These are phyloP conservation scores for Talaromyces sp. DNA, from an alignment of 2,329 filamentous ascomycete genomes.

Conservation along the genomic window DNA sequence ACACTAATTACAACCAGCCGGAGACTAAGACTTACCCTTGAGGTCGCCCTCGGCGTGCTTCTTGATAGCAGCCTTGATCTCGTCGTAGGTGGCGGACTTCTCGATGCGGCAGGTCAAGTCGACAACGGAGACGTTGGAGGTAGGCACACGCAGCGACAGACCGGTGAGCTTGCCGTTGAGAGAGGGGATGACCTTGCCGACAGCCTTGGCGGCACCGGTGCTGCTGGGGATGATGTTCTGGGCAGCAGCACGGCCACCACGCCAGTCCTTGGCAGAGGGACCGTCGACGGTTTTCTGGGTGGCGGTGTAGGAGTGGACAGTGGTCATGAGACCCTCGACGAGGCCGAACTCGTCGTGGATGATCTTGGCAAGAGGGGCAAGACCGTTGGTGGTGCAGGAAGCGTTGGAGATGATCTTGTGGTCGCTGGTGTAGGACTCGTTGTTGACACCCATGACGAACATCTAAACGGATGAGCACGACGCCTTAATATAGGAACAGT, in stretches of 20 bases:
- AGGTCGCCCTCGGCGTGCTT: slow-evolving; percentile 74
- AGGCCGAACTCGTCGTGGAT: slow-evolving; percentile 98
- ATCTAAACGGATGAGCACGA: slow-evolving; percentile 44
- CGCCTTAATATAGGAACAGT: background rate
- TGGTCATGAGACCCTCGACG: slow-evolving; percentile 99
- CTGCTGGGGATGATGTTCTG: slow-evolving; percentile 99
- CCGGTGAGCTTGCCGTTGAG: slow-evolving; percentile 99
- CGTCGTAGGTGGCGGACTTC: slow-evolving; percentile 69
- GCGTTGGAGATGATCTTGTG: slow-evolving; percentile 97
- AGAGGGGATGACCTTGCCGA: slow-evolving; percentile 97
- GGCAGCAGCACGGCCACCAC: slow-evolving; percentile 95
- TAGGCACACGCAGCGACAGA: slow-evolving; percentile 99
- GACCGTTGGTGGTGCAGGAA: slow-evolving; percentile 99
- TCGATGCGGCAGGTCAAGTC: slow-evolving; percentile 91
- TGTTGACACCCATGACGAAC: slow-evolving; percentile 99
- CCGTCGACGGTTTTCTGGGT: slow-evolving; percentile 99
- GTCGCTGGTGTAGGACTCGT: slow-evolving; percentile 85
- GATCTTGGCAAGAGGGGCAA: slow-evolving; percentile 98
- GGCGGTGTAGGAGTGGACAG: slow-evolving; percentile 98
- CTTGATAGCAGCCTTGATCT: slow-evolving; percentile 93
- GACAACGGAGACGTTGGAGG: slow-evolving; percentile 97
- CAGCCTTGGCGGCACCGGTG: slow-evolving; percentile 99
- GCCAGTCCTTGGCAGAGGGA: slow-evolving; percentile 98
- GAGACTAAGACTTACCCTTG: slow-evolving; percentile 58
- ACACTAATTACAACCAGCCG: background rate